Conservation (phyloP, 805 yeast genomes). For the Yueomyces sp. region DNA sequence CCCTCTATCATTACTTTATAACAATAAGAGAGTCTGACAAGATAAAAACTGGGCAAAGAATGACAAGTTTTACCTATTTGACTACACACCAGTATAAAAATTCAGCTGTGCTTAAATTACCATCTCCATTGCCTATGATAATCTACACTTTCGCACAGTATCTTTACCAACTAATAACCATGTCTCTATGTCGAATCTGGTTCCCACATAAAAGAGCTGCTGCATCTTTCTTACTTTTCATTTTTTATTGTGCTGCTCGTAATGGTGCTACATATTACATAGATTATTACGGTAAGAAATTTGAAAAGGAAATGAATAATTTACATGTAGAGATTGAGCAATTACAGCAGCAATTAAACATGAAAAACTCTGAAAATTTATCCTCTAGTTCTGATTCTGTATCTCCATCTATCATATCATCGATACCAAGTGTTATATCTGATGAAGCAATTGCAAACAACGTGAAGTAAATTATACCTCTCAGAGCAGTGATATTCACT, state of each 20-base stretch:
- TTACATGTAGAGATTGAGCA: constrained; percentile 59
- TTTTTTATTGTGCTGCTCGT: constrained; percentile 71
- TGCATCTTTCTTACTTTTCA: constrained; percentile 49
- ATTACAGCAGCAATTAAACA: constrained; percentile 30
- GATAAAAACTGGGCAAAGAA: constrained; percentile 65
- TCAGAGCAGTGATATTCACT: not conserved
- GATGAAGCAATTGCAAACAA: not conserved
- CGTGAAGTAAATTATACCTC: not conserved
- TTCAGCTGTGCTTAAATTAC: constrained; percentile 76
- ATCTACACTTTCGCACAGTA: constrained; percentile 83
- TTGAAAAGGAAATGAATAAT: constrained; percentile 70
- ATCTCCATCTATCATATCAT: not conserved
- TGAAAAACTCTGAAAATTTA: not conserved
- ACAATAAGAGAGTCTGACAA: constrained; percentile 67
- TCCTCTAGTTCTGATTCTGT: not conserved
- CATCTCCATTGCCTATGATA: constrained; percentile 74
- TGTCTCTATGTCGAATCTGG: constrained; percentile 86
- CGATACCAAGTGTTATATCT: not conserved
- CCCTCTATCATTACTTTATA: constrained; percentile 79
- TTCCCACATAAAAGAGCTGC: constrained; percentile 57
- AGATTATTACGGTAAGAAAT: constrained; percentile 80
- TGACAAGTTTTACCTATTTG: constrained; percentile 77
- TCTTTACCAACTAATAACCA: constrained; percentile 71
- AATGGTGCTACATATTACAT: constrained; percentile 94
- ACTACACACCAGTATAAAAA: constrained; percentile 53